Evolutionary conservation across 2,329 filamentous ascomycete species (phyloP).

Genomic region (Drechslerella coelobrocha): DNA sequence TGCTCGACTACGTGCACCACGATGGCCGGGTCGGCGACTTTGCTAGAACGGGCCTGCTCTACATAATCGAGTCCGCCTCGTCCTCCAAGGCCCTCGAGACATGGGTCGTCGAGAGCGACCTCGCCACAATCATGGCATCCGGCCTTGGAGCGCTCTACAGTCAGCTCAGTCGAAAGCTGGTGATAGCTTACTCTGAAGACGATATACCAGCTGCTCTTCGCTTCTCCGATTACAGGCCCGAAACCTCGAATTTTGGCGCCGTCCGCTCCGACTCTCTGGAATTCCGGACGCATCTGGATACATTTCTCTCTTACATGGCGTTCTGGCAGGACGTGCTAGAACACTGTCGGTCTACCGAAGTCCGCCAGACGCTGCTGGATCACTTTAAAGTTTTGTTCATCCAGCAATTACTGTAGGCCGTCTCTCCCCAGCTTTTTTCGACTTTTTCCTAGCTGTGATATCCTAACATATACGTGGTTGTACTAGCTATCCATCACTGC

Average conservation of each 20-base stretch:
- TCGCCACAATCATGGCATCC: conserved; percentile 96
- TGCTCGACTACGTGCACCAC: conserved; percentile 96
- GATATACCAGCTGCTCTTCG: conserved; percentile 82
- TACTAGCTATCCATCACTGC: conserved; percentile 90
- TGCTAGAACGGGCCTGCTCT: conserved; percentile 88
- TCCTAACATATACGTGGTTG: conserved; percentile 23
- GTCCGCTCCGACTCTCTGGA: conserved; percentile 75
- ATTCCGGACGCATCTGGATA: conserved; percentile 85
- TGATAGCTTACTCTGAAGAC: conserved; percentile 76
- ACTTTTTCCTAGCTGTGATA: conserved; percentile 27
- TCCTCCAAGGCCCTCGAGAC: conserved; percentile 82
- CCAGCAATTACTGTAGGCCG: conserved; percentile 82
- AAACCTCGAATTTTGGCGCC: conserved; percentile 62
- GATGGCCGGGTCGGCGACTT: conserved; percentile 96
- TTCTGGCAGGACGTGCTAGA: conserved; percentile 99
- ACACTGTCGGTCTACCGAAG: conserved; percentile 88
- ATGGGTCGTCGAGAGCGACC: conserved; percentile 96
- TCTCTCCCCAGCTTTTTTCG: not conserved
- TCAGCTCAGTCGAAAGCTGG: conserved; percentile 76
- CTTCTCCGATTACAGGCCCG: conserved; percentile 83
- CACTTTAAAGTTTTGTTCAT: conserved; percentile 97
- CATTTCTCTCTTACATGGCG: conserved; percentile 89
- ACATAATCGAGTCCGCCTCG: conserved; percentile 92
- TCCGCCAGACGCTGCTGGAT: conserved; percentile 90
- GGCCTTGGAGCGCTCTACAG: conserved; percentile 81